A percentile compares a stretch with the other conserved stretches of the same genome.
phyloP scores from a whole-genome alignment of 768 basidiomycete genomes.

The Pulveroboletus sp. region DNA sequence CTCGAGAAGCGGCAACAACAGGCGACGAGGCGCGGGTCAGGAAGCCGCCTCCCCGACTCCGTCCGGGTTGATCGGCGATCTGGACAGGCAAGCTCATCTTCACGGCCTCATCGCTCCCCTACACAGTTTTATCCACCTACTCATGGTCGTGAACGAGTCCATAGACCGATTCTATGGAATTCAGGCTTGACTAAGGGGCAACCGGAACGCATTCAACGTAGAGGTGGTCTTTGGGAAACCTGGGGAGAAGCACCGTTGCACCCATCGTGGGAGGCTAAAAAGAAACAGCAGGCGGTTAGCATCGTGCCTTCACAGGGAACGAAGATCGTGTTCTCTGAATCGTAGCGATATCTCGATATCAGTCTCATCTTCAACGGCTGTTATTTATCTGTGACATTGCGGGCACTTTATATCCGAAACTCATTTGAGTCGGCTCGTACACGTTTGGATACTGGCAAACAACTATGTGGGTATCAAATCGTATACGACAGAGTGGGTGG shows the following conservation, averaged over 20 bases:
- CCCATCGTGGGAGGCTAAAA: slow-evolving; percentile 97
- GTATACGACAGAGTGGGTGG: neutral
- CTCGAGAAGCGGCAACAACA: slow-evolving; percentile 54
- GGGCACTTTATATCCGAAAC: neutral
- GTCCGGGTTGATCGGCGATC: slow-evolving; percentile 16
- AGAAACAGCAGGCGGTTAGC: slow-evolving; percentile 59
- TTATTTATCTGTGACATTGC: slow-evolving; percentile 1
- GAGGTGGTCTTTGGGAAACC: neutral
- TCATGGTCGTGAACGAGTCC: neutral
- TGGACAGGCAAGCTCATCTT: slow-evolving; percentile 8
- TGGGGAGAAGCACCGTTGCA: slow-evolving; percentile 50
- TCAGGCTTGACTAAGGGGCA: neutral
- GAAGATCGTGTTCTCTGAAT: slow-evolving; percentile 63
- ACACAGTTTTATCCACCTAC: neutral
- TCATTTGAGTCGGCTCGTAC: neutral
- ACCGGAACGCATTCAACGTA: neutral
- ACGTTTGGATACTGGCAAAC: neutral
- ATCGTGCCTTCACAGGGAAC: slow-evolving; percentile 72
- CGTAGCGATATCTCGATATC: slow-evolving; percentile 7
- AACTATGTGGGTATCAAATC: neutral
- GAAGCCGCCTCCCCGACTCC: slow-evolving; percentile 11
- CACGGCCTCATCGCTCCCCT: neutral
- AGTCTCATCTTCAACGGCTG: neutral
- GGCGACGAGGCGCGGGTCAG: slow-evolving; percentile 13
- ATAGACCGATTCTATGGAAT: neutral